Percentiles rank a stretch among this genome's conserved stretches.
Evolutionary conservation across 805 yeast species (phyloP).

Genomic region (Jamesozyma jinghongensis): DNA sequence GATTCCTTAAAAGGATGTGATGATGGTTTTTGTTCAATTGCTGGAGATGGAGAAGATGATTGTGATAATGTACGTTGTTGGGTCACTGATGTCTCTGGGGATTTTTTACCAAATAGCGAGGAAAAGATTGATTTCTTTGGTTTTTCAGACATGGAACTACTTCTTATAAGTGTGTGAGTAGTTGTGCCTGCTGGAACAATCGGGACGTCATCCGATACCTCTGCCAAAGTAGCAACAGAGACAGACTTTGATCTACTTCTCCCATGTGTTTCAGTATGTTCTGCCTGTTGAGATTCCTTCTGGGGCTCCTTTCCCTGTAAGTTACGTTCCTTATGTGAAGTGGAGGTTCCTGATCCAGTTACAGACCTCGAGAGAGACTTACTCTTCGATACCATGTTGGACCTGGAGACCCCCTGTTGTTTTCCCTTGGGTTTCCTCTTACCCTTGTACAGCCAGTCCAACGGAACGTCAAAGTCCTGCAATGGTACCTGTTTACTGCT

Average conservation of each 20-base stretch:
- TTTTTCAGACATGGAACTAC: conserved; percentile 17
- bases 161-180: background rate
- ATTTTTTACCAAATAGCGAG: conserved; percentile 21
- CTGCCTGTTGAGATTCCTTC: too few species aligned
- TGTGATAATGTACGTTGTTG: background rate
- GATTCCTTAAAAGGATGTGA: too few species aligned
- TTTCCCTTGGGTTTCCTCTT: conserved; percentile 33
- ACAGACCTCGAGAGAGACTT: too few species aligned
- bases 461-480: conserved; percentile 53
- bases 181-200: too few species aligned
- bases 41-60: background rate
- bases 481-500: too few species aligned
- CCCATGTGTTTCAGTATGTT: too few species aligned
- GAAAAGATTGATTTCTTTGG: conserved; percentile 24
- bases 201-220: too few species aligned
- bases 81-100: too few species aligned
- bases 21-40: background rate
- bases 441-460: conserved; percentile 81
- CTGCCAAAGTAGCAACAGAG: conserved; percentile 11
- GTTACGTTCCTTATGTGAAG: too few species aligned
- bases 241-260: conserved; percentile 21
- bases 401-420: background rate
- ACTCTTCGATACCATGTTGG: too few species aligned
- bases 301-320: too few species aligned
- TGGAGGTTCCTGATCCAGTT: too few species aligned